These are phyloP conservation scores for Xylaria palmicola DNA, from an alignment of 495 filamentous ascomycete genomes.

Conservation along the genomic window DNA sequence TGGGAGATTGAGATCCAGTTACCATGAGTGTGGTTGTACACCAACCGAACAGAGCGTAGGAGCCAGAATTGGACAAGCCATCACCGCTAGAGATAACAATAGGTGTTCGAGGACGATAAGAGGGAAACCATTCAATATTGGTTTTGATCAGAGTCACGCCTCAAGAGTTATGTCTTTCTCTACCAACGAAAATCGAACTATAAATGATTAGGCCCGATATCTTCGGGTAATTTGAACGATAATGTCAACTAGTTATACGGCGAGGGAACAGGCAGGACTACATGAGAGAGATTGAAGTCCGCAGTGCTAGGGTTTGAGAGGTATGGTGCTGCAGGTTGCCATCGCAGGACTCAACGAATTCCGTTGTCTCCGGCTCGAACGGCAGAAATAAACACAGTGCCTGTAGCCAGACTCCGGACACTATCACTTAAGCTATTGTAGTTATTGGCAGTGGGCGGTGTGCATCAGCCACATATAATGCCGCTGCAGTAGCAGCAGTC, in stretches of 20 bases:
- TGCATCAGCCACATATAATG: slow-evolving; percentile 17
- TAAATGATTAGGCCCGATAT: not conserved
- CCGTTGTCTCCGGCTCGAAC: slow-evolving; percentile 4
- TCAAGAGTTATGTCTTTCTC: too few relatives aligned
- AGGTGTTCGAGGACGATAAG: too few relatives aligned
- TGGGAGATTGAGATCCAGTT: too few relatives aligned
- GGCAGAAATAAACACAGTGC: slow-evolving; percentile 15
- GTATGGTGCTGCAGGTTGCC: not conserved
- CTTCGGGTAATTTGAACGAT: not conserved
- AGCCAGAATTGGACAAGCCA: too few relatives aligned
- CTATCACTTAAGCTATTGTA: slow-evolving; percentile 1
- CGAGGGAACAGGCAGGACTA: not conserved
- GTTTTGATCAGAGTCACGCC: too few relatives aligned
- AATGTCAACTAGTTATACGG: not conserved
- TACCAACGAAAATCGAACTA: not conserved
- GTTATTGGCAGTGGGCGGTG: not conserved
- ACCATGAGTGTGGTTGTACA: too few relatives aligned
- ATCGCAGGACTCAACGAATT: not conserved
- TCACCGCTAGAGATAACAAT: too few relatives aligned
- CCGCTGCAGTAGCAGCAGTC: not conserved
- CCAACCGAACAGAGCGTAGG: too few relatives aligned
- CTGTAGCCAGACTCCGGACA: not conserved
- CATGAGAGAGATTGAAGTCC: not conserved
- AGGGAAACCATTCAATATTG: too few relatives aligned
- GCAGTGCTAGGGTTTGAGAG: not conserved